Evolutionary conservation across 2,329 filamentous ascomycete genomes (phyloP).

Genomic region (Hymenoscyphus repandus): DNA sequence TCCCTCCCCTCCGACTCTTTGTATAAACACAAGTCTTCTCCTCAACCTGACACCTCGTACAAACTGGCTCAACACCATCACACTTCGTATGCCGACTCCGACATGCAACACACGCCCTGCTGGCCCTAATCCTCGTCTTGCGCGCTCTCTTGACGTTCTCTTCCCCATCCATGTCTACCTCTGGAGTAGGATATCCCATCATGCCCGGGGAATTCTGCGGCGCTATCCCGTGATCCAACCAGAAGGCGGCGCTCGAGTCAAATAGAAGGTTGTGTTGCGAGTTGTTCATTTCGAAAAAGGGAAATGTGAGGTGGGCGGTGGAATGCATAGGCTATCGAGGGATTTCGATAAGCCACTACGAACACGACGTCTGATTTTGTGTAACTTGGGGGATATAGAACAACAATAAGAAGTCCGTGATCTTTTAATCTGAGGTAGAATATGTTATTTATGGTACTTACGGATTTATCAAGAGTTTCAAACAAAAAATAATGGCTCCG

Average conservation of each 20-base stretch:
- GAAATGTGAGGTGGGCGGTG: background rate
- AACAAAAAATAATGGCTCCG: too few species aligned
- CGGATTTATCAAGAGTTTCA: too few species aligned
- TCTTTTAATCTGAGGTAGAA: too few species aligned
- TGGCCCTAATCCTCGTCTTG: constrained; percentile 23
- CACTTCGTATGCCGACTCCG: constrained; percentile 48
- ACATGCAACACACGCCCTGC: constrained; percentile 46
- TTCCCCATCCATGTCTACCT: background rate
- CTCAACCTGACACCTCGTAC: constrained; percentile 39
- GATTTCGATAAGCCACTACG: background rate
- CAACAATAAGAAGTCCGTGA: too few species aligned
- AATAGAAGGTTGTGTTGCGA: background rate
- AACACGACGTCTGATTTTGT: background rate
- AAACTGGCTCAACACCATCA: constrained; percentile 43
- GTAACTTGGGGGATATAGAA: background rate
- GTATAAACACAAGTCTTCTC: constrained; percentile 44
- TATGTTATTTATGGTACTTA: too few species aligned
- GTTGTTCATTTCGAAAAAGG: background rate
- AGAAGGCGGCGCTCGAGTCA: background rate
- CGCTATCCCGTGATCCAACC: background rate
- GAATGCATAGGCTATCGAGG: background rate
- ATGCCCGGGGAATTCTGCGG: background rate
- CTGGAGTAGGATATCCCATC: constrained; percentile 1
- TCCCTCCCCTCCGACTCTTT: constrained; percentile 43
- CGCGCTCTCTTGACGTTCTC: constrained; percentile 4